phyloP scores from a whole-genome alignment of 1,284 basidiomycete species.

The Fomitiporia mediterranea region DNA sequence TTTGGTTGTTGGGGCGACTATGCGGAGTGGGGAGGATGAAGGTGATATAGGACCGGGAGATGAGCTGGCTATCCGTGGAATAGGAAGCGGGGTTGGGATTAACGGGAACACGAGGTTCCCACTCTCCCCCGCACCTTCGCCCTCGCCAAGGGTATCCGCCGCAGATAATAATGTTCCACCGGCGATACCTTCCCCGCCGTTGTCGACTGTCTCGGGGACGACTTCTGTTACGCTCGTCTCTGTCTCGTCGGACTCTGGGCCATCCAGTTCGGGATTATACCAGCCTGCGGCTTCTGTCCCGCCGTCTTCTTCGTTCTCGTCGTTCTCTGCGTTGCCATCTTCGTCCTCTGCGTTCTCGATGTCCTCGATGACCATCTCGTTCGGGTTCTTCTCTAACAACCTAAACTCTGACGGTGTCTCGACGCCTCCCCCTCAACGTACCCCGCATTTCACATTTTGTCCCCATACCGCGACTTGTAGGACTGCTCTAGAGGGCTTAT shows the following conservation, averaged over 20 bases:
- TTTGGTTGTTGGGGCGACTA: conserved; percentile 13
- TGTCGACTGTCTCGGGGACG: background rate
- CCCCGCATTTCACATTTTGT: conserved; percentile 12
- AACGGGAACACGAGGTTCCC: conserved; percentile 5
- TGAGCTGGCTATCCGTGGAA: background rate
- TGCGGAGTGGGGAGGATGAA: conserved; percentile 1
- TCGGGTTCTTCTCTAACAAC: background rate
- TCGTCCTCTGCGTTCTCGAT: background rate
- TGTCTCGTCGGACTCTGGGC: background rate
- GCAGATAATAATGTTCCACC: background rate
- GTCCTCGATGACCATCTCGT: too few species aligned
- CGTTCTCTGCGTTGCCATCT: background rate
- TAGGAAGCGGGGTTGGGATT: background rate
- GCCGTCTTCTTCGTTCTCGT: background rate
- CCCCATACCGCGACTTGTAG: conserved; percentile 7
- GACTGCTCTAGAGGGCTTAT: conserved; percentile 21
- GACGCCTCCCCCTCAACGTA: background rate
- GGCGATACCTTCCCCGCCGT: too few species aligned
- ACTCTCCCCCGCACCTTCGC: conserved; percentile 19
- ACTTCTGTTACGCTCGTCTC: background rate
- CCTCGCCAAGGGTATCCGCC: background rate
- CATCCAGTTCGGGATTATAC: background rate
- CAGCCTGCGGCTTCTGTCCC: background rate
- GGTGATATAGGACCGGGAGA: background rate
- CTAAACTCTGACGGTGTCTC: background rate